Conservation (phyloP, 345 rosid species). For the Gossypium arboreum region DNA sequence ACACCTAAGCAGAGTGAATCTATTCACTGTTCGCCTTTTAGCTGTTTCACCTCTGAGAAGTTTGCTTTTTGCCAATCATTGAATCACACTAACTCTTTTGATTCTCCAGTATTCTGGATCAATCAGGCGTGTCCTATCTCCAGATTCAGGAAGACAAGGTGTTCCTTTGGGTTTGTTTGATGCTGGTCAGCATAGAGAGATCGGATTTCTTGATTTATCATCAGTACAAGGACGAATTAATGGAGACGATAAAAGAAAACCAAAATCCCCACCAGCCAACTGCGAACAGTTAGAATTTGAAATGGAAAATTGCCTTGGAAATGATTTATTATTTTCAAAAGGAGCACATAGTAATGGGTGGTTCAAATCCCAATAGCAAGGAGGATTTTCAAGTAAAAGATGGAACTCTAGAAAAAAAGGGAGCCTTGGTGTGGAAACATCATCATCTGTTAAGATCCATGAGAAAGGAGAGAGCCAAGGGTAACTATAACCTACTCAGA, state of each 20-base stretch:
- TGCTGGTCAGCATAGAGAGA: constrained; percentile 31
- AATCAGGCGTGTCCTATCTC: constrained; percentile 24
- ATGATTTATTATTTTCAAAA: constrained; percentile 18
- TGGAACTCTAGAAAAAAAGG: constrained; percentile 1
- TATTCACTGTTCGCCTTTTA: constrained; percentile 20
- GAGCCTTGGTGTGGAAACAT: constrained; percentile 35
- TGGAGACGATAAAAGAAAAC: constrained; percentile 23
- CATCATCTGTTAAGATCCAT: constrained; percentile 42
- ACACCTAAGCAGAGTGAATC: neutral
- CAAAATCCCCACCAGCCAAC: constrained; percentile 24
- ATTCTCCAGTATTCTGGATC: constrained; percentile 26
- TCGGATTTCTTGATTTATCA: constrained; percentile 29
- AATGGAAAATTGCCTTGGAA: constrained; percentile 10
- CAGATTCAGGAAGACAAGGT: constrained; percentile 22
- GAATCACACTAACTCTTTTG: constrained; percentile 14
- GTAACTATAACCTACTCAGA: constrained; percentile 34
- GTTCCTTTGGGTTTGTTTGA: constrained; percentile 24
- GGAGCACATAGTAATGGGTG: constrained; percentile 19
- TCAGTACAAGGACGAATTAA: constrained; percentile 30
- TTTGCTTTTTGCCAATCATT: constrained; percentile 21
- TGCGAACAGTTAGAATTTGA: constrained; percentile 20
- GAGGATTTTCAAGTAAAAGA: constrained; percentile 20
- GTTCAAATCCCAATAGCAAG: constrained; percentile 24
- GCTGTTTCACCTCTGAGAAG: constrained; percentile 21
- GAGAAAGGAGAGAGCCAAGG: constrained; percentile 28